Conservation (phyloP, 129 eudicot genomes). For the Lactuca sativa region DNA sequence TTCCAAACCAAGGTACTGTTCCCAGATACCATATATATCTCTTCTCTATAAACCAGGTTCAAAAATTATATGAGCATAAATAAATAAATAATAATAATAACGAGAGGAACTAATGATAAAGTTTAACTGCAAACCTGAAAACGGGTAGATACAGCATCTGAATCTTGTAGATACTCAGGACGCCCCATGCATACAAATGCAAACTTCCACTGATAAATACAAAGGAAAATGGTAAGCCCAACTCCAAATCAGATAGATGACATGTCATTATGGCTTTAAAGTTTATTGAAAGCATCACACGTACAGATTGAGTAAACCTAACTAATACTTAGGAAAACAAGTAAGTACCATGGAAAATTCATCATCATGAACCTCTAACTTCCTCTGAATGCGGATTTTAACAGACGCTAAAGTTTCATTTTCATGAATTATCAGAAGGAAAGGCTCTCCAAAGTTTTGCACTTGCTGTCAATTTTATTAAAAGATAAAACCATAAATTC, state of each 20-base stretch:
- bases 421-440: constrained; percentile 52
- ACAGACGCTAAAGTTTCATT: constrained; percentile 53
- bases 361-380: constrained; percentile 55
- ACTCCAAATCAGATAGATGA: background rate
- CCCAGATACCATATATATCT: constrained; percentile 96
- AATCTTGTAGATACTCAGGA: constrained; percentile 51
- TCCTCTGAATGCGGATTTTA: constrained; percentile 48
- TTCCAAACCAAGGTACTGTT: constrained; percentile 95
- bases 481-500: background rate
- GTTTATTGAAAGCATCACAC: background rate
- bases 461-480: constrained; percentile 54
- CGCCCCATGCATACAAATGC: constrained; percentile 52
- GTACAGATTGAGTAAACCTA: too few species aligned
- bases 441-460: constrained; percentile 74
- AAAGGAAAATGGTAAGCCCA: background rate
- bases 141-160: constrained; percentile 51
- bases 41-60: constrained; percentile 52
- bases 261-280: background rate
- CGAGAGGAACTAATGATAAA: background rate
- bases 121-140: constrained; percentile 48
- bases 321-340: background rate
- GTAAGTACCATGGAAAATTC: constrained; percentile 68
- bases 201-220: constrained; percentile 54
- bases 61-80: constrained; percentile 4
- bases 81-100: background rate